phyloP scores from a whole-genome alignment of 2,329 filamentous ascomycete genomes.

The Paracoccidioides lutzii region DNA sequence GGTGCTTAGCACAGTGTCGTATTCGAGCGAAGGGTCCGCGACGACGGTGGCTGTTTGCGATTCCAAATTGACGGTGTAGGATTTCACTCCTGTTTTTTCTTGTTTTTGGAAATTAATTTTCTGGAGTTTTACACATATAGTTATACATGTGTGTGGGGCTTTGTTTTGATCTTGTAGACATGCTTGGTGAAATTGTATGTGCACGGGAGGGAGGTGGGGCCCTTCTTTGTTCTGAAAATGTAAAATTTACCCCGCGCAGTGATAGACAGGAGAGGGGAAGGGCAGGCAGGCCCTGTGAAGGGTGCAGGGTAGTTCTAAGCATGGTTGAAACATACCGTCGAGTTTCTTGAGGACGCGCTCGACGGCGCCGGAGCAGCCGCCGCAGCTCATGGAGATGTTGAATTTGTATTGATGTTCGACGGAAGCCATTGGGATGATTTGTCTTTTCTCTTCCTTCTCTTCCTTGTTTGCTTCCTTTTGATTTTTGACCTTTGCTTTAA shows the following conservation, averaged over 20 bases:
- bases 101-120: neutral
- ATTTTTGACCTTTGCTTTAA: neutral
- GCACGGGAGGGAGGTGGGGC: too few species aligned
- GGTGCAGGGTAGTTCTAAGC: neutral
- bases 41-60: constrained; percentile 69
- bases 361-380: constrained; percentile 89
- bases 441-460: neutral
- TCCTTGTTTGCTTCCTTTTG: neutral
- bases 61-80: constrained; percentile 77
- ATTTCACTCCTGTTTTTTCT: constrained; percentile 56
- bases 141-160: neutral
- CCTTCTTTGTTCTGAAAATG: too few species aligned
- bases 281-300: neutral
- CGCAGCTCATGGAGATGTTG: constrained; percentile 85
- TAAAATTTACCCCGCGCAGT: too few species aligned
- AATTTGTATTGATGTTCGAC: constrained; percentile 87
- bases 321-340: constrained; percentile 49
- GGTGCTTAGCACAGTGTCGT: constrained; percentile 69
- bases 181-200: too few species aligned
- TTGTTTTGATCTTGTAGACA: neutral
- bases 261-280: neutral
- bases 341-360: constrained; percentile 86
- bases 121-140: neutral
- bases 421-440: constrained; percentile 1
- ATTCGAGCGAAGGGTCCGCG: constrained; percentile 55